Base-by-base conservation (phyloP, 2,329 filamentous ascomycete species). In the Dryadomyces quercivorus region DNA sequence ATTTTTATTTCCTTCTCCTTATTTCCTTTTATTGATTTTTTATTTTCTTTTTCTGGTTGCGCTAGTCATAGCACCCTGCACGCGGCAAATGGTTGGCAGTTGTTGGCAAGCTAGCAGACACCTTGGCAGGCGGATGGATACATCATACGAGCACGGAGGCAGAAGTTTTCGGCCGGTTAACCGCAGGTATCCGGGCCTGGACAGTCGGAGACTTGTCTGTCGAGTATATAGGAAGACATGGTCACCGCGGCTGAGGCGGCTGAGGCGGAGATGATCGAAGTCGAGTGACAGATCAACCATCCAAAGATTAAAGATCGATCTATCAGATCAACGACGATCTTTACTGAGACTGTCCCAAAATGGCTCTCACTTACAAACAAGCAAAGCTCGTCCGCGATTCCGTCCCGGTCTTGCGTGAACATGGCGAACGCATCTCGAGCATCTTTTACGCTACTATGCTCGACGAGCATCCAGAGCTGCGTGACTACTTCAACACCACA, bases 391-490 rank as follows among this genome's bases (percentile, higher is more conserved):
- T 90, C 67, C 84, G 82, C 67, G 75, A 81, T 52, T 89, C 86
- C 6, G 79, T 87, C 56, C 86, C 86, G 2, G 76, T 84, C 38
- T 75, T 90, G 3, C 75, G 76, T 21, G 74, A 83, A 58, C 80
- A 88, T 64, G 86, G 86, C 64, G 75, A 77, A 59, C 73, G 75
- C 58, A 86, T 90, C 66, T 84, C 85, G 6, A 75, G 74, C n/a
- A 75, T 77, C 59, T 89, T 91, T 72, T 90, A 91, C 73, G 73
- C 74, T 58, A 82, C 80, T 63, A 79, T 90, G 73, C 72, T 90
- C 22, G 64, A 65, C 12, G 79, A 80, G 43, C 74, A 88, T 57
- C 85, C 85, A 0, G 76, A 81, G 47, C 76, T 90, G 36, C 78
- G 82, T 61, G 77, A 82, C 66, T 73, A 85, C 67, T 89, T 90